Conservation (phyloP, 2,329 filamentous ascomycete genomes). For the Colletotrichum liriopes region DNA sequence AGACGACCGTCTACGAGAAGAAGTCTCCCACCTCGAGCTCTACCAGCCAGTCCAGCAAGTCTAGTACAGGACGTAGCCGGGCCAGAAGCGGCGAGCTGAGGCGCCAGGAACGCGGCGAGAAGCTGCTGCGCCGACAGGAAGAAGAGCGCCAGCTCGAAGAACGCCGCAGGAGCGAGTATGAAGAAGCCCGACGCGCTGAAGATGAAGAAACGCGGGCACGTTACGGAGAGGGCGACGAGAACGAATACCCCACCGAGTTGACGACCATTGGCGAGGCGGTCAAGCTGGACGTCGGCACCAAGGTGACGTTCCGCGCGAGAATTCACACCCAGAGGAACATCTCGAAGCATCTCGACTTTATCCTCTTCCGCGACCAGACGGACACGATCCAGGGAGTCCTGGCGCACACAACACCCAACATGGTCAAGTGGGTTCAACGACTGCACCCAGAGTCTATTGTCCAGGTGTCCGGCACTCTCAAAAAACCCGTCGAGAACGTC, state of each 20-base stretch:
- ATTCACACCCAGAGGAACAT: conserved; percentile 86
- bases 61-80: conserved; percentile 27
- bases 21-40: conserved; percentile 3
- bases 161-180: conserved; percentile 23
- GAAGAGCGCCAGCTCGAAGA: conserved; percentile 33
- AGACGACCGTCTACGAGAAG: conserved; percentile 35
- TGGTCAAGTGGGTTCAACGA: conserved; percentile 91
- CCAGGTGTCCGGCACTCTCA: conserved; percentile 80
- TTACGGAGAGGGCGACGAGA: conserved; percentile 32
- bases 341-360: conserved; percentile 86
- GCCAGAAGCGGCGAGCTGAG: conserved; percentile 30
- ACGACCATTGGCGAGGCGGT: conserved; percentile 38
- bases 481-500: conserved; percentile 81
- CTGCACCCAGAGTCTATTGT: conserved; percentile 85
- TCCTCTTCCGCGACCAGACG: conserved; percentile 88
- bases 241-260: conserved; percentile 30
- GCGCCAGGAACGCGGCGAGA: conserved; percentile 33
- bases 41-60: conserved; percentile 27
- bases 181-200: conserved; percentile 35
- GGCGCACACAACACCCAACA: conserved; percentile 69
- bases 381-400: conserved; percentile 89
- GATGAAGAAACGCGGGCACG: conserved; percentile 38
- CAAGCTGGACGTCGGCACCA: conserved; percentile 50
- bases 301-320: conserved; percentile 65
- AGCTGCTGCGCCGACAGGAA: conserved; percentile 27